Base-by-base conservation (phyloP, 768 basidiomycete genomes). In the Asterophora parasitica region DNA sequence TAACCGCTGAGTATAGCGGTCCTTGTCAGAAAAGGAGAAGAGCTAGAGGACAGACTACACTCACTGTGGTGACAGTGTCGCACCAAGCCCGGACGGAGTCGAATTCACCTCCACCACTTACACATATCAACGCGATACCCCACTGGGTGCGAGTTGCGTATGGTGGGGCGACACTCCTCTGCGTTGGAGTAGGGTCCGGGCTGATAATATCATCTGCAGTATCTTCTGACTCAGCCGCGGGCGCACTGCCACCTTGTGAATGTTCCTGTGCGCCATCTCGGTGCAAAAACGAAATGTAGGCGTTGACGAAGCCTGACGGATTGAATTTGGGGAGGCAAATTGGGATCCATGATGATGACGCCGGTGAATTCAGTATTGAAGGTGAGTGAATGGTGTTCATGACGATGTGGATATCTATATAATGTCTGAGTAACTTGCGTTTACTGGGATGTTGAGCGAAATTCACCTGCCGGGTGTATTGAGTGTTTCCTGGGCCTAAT, bases 301-400 rank as follows among this genome's bases (percentile, higher is more conserved):
- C 88, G 62, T 99, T 92, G 20, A 95, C 83, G 65, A 97, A 97
- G 1, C 86, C 86, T 4, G 82, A 69, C 0, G 90, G 74, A 59
- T 97, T 92, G 73, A 90, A 98, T 64, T 92, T 93, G 0, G 96
- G 95, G 3, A 99, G 77, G 63, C 96, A 98, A 39, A 99, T 79
- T 2, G 96, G 96, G 7, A 98, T 78, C 92, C 93, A 99, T 5
- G 87, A 86, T 11, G 93, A 88, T 6, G 92, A 74, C 5, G 84
- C 85, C 7, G 84, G 82, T 2, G 84, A 87, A 61, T 83, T 87
- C 50, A 75, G 71, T 54, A 88, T 81, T 1, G 91, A 86, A 0
- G 91, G 88, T 0, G 89, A 79, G 48, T 88, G 79, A 7, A 97
- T 79, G 2, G 93, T 95, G 61, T 95, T 97, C 45, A 98, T 74